Evolutionary conservation across 768 basidiomycete genomes (phyloP).

Genomic region (Psilocybe sp.): DNA sequence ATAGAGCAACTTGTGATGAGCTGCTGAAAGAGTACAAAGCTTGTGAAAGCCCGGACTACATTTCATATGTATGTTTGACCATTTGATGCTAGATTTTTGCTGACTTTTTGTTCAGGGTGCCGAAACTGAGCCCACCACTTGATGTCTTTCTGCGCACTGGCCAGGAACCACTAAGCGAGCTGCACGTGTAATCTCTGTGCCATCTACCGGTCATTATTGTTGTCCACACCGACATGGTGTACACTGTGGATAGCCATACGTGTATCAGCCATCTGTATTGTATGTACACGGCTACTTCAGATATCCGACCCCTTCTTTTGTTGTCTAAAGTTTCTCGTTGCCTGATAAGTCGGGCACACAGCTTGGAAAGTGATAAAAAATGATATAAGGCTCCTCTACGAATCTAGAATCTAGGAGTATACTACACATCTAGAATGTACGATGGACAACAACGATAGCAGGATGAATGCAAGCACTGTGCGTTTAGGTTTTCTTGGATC

Average conservation of each 20-base stretch:
- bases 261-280: no score
- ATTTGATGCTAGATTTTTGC: background rate
- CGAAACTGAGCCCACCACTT: slow-evolving; percentile 7
- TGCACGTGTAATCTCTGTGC: no score
- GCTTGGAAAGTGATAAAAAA: background rate
- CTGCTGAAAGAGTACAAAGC: slow-evolving; percentile 93
- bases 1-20: slow-evolving; percentile 81
- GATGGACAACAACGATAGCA: background rate
- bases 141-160: no score
- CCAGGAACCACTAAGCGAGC: no score
- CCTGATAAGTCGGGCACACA: no score
- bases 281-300: no score
- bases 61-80: slow-evolving; percentile 50
- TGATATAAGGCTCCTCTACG: slow-evolving; percentile 6
- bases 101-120: slow-evolving; percentile 1
- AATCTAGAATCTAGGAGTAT: slow-evolving; percentile 5
- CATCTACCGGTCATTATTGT: no score
- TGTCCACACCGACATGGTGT: no score
- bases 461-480: background rate
- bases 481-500: slow-evolving; percentile 56
- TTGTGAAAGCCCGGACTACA: slow-evolving; percentile 93
- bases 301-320: no score
- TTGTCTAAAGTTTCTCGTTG: no score
- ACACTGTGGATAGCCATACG: no score
- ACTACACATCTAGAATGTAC: slow-evolving; percentile 7